Conservation (phyloP, 176 grass and related monocot species). For the Metroxylon sagu region DNA sequence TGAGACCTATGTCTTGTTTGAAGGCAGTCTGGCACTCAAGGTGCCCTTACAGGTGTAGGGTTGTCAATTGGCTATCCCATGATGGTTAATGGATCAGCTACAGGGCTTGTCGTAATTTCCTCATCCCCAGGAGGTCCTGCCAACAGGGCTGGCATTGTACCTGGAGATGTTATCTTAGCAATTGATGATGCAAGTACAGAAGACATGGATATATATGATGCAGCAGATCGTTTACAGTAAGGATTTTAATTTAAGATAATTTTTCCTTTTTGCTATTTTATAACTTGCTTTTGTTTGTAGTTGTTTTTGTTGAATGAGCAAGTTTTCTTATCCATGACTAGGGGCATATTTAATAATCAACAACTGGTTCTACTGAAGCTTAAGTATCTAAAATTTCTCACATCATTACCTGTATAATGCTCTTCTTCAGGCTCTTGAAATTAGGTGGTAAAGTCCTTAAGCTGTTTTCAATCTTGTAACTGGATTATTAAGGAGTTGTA, state of each 20-base stretch:
- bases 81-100: constrained; percentile 44
- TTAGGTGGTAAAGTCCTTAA: no score
- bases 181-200: constrained; percentile 60
- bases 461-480: no score
- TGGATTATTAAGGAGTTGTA: no score
- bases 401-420: no score
- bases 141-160: constrained; percentile 63
- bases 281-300: no score
- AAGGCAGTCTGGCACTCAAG: constrained; percentile 99
- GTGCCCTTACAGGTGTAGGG: constrained; percentile 83
- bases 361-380: no score
- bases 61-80: constrained; percentile 77
- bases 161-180: constrained; percentile 85
- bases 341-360: no score
- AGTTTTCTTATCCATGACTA: no score
- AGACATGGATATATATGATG: constrained; percentile 98
- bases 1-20: constrained; percentile 31
- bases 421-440: no score
- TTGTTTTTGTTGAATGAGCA: no score
- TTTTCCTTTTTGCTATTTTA: not conserved
- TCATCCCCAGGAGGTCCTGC: constrained; percentile 78
- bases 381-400: no score
- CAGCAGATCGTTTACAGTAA: constrained; percentile 78
- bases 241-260: not conserved
- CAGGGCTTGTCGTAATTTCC: constrained; percentile 74